Conservation (phyloP, 768 basidiomycete genomes). For the Rhodotorula babjevae region DNA sequence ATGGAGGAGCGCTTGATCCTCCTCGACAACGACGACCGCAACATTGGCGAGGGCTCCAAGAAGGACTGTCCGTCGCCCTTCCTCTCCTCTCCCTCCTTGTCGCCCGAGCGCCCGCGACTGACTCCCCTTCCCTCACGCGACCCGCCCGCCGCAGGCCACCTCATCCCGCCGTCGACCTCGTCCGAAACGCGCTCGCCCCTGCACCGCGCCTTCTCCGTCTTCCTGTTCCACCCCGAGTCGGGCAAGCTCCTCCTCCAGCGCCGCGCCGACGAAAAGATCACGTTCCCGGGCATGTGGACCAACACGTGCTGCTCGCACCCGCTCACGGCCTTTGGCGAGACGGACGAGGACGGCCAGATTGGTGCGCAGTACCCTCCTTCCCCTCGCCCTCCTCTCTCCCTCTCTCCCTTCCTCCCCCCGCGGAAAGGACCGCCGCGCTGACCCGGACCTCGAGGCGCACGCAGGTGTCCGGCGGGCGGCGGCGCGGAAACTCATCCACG, state of each 20-base stretch:
- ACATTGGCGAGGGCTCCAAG: conserved; percentile 84
- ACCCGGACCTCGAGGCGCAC: not conserved
- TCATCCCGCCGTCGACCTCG: conserved; percentile 88
- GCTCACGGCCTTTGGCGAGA: conserved; percentile 64
- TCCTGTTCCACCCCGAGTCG: conserved; percentile 89
- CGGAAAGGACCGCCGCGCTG: not conserved
- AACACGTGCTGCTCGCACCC: conserved; percentile 99
- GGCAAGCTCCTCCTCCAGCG: conserved; percentile 91
- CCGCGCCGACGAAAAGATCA: conserved; percentile 96
- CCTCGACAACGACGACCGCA: conserved; percentile 78
- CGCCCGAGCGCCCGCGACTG: not conserved
- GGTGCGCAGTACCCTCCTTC: conserved; percentile 43
- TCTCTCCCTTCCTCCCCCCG: too few species aligned
- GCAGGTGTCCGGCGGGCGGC: conserved; percentile 84
- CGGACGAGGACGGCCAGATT: conserved; percentile 69
- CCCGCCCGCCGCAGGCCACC: conserved; percentile 61
- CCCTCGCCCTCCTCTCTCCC: not conserved
- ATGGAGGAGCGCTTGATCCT: conserved; percentile 92
- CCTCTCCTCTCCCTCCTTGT: not conserved
- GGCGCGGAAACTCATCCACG: conserved; percentile 89
- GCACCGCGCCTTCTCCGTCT: conserved; percentile 96
- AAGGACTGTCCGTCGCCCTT: conserved; percentile 68
- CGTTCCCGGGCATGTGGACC: conserved; percentile 99
- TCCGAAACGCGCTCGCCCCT: conserved; percentile 66
- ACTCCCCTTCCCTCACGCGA: not conserved